Evolutionary conservation across 371 early-diverging fungal genomes (phyloP), one percentile per base, ranked within the genome.

Genomic region (Mucor velutinosus): DNA sequence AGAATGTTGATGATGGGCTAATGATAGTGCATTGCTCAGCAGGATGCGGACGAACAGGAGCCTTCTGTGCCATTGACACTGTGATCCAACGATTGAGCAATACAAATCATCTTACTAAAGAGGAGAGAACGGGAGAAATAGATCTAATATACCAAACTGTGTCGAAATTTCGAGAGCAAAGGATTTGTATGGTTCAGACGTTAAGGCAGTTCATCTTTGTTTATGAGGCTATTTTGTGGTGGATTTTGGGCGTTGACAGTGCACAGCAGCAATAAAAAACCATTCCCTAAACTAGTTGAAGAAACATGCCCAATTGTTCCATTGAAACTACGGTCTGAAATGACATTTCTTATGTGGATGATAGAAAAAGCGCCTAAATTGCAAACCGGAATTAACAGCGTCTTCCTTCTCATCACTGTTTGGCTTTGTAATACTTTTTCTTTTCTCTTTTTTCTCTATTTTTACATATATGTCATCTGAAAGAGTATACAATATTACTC

Each of bases 21-120:
- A 86, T 90, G 84, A 74, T 96, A 29, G 93, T 97, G 3, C 98
- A 98, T 73, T 98, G 98, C 72, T 88, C 90, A 27, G 99, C 99
- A 4, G 99, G 99, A 0, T 94, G 95, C 56, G 99, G 99, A 6
- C 85, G 99, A 51, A 94, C 98, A 0, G 98, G 97, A 1, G 92
- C 94, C 0, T 95, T 95, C 69, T 92, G 94, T 62, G 80, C 89
- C n/a, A 85, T 95, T 37, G 94, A 94, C 74, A 76, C 89, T 1
- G 78, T 89, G 0, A 76, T 89, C 27, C 35, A 56, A 15, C 58
- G 71, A 25, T 25, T 76, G 19, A 39, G 39, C 14, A 89, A 89
- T 71, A 70, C 78, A 32, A 63, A 37, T 21, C 25, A 55, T 7
- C 30, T 32, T 10, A 37, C 55, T 1, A 7, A 21, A 14, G 62